phyloP scores from a whole-genome alignment of 2,329 filamentous ascomycete genomes.

The Fusarium siculi region DNA sequence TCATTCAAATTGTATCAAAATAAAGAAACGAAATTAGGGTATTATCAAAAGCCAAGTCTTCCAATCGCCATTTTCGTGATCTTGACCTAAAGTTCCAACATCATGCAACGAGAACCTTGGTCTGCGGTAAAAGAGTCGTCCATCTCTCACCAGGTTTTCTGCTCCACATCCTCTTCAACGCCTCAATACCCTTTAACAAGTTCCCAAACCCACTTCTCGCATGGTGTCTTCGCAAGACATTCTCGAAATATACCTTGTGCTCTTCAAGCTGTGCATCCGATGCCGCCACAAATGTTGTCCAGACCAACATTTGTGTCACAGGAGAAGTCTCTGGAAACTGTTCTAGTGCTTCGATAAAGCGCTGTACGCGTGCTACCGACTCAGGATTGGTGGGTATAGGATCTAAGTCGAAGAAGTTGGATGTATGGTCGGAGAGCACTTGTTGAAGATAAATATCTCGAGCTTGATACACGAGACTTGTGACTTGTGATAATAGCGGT shows the following conservation, averaged over 20 bases:
- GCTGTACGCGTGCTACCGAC: conserved; percentile 38
- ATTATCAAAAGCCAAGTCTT: conserved; percentile 3
- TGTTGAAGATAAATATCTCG: conserved; percentile 87
- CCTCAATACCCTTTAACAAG: conserved; percentile 37
- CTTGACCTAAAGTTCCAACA: rapidly evolving
- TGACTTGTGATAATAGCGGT: conserved; percentile 76
- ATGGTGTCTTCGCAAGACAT: conserved; percentile 26
- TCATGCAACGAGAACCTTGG: conserved; percentile 45
- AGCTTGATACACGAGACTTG: conserved; percentile 86
- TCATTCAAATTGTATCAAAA: rapidly evolving
- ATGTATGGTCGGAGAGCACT: conserved; percentile 48
- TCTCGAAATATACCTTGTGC: conserved; percentile 41
- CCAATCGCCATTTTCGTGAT: not conserved
- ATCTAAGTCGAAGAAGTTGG: conserved; percentile 13
- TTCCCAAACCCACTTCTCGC: conserved; percentile 41
- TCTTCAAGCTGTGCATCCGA: conserved; percentile 41
- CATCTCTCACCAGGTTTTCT: conserved; percentile 38
- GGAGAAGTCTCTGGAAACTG: conserved; percentile 35
- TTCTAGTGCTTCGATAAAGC: conserved; percentile 39
- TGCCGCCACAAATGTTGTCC: conserved; percentile 43
- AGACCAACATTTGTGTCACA: conserved; percentile 40
- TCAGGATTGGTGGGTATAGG: not conserved
- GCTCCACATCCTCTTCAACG: conserved; percentile 39
- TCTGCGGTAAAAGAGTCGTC: conserved; percentile 40
- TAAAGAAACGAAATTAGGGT: conserved; percentile 3